Base-by-base conservation (phyloP, 139 green algal species). In the Picochlorum sp. region DNA sequence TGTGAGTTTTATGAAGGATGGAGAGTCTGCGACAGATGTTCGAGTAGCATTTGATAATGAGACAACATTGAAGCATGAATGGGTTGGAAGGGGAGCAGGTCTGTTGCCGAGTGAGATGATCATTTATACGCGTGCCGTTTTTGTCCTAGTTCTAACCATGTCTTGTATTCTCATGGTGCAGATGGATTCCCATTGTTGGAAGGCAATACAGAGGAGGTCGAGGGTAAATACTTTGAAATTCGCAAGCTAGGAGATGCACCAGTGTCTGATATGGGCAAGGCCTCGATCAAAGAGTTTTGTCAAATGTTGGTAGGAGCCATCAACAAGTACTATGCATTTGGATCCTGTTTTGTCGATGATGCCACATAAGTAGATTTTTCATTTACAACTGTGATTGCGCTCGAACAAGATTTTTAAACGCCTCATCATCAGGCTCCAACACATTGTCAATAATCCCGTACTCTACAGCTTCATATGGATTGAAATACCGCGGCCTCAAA, bases 391-490 rank as follows among this genome's bases (percentile, higher is more conserved):
- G 21, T 23, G 16, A 13, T 14, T 66, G 60, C 6, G 60, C 47
- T 38, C 72, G 62, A 5, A 77, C 69, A 24, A 79, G 62, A 18
- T 49, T 34, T 37, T 60, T 67, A 4, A 79, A 41, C 6, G 41
- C 55, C 49, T 67, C 70, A 18, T 78, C 68, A 31, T 77, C 69
- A 9, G 72, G 72, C 63, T 79, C 72, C 41, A 79, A 63, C 30
- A 96, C 90, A 67, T 80, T 84, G 76, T 97, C 92, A 57, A 98
- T 96, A 37, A 98, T 70, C 50, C 85, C 84, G 61, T 96, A 98
- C n/a, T 92, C 76, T 6, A 87, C 75, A 31, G 92, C 92, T 57
- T 91, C 84, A 66, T 94, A 88, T 0, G 92, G 88, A 50, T 83
- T 89, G 72, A 98, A 91, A 81, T 98, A 98, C 45, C 72, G 74